Base-by-base conservation (phyloP, 2,329 filamentous ascomycete genomes). In the Epicoccum nigrum region DNA sequence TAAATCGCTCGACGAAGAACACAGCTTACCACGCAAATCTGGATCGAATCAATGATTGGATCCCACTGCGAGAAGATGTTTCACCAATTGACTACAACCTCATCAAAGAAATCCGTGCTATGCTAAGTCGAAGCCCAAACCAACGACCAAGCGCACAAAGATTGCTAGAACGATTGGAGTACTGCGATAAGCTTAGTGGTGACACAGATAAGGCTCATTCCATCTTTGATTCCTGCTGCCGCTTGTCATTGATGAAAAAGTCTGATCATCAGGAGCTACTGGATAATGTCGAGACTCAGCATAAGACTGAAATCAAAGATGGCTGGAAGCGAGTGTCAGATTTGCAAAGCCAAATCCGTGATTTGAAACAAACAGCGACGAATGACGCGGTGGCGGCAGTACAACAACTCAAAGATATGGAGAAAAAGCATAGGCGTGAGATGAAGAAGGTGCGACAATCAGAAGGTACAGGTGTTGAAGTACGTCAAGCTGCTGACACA, bases 1-100 rank as follows among this genome's bases (percentile, higher is more conserved):
- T 81, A 19, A 20, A 20, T 5, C 12, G 12, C 4, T 16, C 28
- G 1, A 21, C 1, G 7, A n/a, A 15, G 2, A 12, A 20, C 4
- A 1, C 28, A 1, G 34, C 28, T 2, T 47, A 40, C 11, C 35
- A 41, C 7, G 20, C 13, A 1, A 47, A 33, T 5, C 16, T 47
- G n/a, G 13, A 28, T 6, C 27, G 20, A 5, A 15, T 47, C 7
- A 20, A 47, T 19, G 4, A 4, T 1, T 47, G 35, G 44, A 30
- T 47, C 7, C 23, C 42, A 4, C 35, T 25, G 3, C 35, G 21
- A 6, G 28, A 42, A 6, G 19, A 16, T 13, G 7, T n/a, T 8
- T 7, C 25, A 5, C 11, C 8, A 3, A n/a, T 5, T 4, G 15
- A 19, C 2, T 17, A 35, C 7, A 9, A 37, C 2, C 25, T 37